These are phyloP conservation scores for Stevia rebaudiana DNA, from an alignment of 140 eudicot genomes.

Conservation along the genomic window DNA sequence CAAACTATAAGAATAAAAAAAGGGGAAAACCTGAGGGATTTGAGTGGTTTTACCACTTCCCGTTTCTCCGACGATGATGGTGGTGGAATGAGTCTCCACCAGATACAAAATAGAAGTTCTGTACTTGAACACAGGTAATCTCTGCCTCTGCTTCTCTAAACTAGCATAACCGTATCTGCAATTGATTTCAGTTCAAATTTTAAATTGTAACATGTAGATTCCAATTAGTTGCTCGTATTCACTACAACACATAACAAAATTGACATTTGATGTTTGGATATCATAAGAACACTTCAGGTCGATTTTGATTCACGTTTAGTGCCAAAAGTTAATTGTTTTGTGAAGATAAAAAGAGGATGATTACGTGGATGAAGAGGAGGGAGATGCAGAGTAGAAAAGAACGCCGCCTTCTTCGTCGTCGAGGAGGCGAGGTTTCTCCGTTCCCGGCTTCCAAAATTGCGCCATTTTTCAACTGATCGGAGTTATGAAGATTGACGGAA, in stretches of 20 bases:
- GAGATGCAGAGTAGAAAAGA: constrained; percentile 56
- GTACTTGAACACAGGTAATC: constrained; percentile 77
- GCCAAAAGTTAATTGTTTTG: constrained; percentile 4
- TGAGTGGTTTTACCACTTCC: constrained; percentile 98
- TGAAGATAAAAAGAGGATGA: background rate
- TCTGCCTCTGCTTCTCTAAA: constrained; percentile 65
- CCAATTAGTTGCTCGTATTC: background rate
- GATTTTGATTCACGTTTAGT: background rate
- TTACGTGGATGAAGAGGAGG: constrained; percentile 58
- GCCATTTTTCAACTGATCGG: constrained; percentile 43
- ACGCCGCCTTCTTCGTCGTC: constrained; percentile 99
- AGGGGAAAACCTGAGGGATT: constrained; percentile 71
- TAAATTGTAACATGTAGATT: background rate
- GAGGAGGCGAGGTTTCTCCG: constrained; percentile 68
- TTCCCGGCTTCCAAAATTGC: constrained; percentile 85
- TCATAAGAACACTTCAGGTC: background rate
- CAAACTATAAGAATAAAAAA: background rate
- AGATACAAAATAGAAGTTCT: constrained; percentile 54
- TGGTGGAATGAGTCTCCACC: constrained; percentile 80
- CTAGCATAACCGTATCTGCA: constrained; percentile 53
- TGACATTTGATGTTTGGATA: background rate
- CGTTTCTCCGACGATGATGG: constrained; percentile 83
- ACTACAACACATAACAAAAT: background rate
- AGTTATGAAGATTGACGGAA: background rate
- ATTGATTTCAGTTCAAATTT: constrained; percentile 5